These are phyloP conservation scores for Carpinus fangiana DNA, from an alignment of 306 rosid genomes.

Conservation along the genomic window DNA sequence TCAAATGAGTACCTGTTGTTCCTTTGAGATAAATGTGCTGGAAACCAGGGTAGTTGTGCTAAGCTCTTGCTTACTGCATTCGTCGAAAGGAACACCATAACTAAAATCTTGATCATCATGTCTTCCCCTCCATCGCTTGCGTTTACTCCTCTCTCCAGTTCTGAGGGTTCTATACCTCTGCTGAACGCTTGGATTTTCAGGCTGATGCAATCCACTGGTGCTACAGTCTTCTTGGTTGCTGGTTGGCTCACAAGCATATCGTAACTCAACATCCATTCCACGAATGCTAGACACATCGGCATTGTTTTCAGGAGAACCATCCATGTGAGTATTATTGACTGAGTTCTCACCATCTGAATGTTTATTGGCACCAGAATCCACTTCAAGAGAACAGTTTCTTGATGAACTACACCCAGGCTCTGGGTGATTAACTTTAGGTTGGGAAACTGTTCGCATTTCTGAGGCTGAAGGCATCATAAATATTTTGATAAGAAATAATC, in stretches of 20 bases:
- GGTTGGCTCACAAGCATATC: conserved; percentile 59
- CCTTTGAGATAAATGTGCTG: conserved; percentile 40
- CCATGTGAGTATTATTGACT: conserved; percentile 51
- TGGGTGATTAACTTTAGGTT: conserved; percentile 57
- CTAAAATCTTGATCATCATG: conserved; percentile 57
- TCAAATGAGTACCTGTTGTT: conserved; percentile 61
- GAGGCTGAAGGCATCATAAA: conserved; percentile 36
- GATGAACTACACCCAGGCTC: conserved; percentile 53
- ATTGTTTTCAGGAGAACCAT: conserved; percentile 76
- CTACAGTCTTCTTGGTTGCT: conserved; percentile 84
- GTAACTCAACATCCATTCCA: conserved; percentile 65
- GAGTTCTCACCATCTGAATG: conserved; percentile 84
- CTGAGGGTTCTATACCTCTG: conserved; percentile 58
- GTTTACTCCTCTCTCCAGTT: conserved; percentile 80
- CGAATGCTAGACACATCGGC: conserved; percentile 68
- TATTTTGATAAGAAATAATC: conserved; percentile 22
- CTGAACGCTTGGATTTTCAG: conserved; percentile 52
- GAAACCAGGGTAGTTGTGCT: conserved; percentile 44
- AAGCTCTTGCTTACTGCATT: conserved; percentile 54
- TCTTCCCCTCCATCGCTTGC: conserved; percentile 96
- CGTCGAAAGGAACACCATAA: conserved; percentile 47
- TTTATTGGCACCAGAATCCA: conserved; percentile 63
- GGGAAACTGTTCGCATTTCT: conserved; percentile 51
- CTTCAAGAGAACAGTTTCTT: conserved; percentile 63
- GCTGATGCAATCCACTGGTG: conserved; percentile 80